Conservation (phyloP, 169 alveolate genomes). For the Eimeria maxima region DNA sequence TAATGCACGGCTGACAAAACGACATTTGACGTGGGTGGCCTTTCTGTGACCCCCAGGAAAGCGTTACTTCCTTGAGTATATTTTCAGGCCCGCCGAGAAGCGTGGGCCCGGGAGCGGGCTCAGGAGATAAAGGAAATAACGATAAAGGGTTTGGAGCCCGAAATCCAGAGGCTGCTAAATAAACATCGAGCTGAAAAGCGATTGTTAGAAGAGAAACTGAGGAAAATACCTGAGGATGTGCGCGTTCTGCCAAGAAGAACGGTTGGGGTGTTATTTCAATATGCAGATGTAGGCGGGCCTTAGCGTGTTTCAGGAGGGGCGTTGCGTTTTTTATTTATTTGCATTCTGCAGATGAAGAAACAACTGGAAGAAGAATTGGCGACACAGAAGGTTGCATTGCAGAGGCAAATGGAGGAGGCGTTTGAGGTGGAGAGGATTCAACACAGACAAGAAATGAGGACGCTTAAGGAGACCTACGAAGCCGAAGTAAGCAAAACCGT, state of each 20-base stretch:
- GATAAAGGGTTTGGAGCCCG: slow-evolving; percentile 80
- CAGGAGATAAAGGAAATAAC: slow-evolving; percentile 80
- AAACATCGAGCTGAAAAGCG: slow-evolving; percentile 70
- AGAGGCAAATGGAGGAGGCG: slow-evolving; percentile 57
- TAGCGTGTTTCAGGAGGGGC: neutral
- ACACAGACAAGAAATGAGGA: slow-evolving; percentile 30
- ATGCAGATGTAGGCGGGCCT: neutral
- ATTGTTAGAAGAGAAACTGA: slow-evolving; percentile 49
- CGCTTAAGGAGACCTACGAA: neutral
- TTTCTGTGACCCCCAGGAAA: neutral
- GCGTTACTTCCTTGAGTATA: neutral
- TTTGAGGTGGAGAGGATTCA: slow-evolving; percentile 33
- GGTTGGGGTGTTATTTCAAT: neutral
- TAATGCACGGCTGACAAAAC: too few species aligned
- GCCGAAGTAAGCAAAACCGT: neutral
- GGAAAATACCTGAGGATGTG: neutral
- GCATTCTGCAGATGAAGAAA: neutral
- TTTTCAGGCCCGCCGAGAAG: slow-evolving; percentile 78
- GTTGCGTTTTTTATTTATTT: neutral
- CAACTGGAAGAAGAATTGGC: slow-evolving; percentile 44
- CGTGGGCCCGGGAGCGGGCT: slow-evolving; percentile 77
- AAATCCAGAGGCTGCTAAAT: slow-evolving; percentile 76
- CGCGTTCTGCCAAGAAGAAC: neutral
- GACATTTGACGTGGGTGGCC: too few species aligned
- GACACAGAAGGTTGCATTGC: neutral